These are phyloP conservation scores for Limonium bicolor DNA, from an alignment of 148 eudicot species.

Conservation along the genomic window DNA sequence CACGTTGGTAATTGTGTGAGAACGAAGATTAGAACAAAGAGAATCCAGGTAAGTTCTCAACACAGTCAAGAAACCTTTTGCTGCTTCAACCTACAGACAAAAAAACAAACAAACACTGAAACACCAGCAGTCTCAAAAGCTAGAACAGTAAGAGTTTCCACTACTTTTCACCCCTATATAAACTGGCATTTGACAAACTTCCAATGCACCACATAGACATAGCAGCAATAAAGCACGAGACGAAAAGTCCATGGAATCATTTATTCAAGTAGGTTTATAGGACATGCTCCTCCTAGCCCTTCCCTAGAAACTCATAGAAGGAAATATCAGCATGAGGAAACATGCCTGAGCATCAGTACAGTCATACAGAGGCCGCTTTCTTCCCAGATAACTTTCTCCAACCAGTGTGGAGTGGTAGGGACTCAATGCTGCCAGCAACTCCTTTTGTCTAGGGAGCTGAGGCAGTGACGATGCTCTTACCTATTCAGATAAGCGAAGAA, in stretches of 20 bases:
- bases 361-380: conserved; percentile 55
- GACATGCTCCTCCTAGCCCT: no score
- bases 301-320: no score
- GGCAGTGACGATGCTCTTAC: conserved; percentile 69
- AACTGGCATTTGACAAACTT: no score
- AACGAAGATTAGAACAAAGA: conserved; percentile 78
- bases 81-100: conserved; percentile 62
- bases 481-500: conserved; percentile 18
- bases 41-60: conserved; percentile 63
- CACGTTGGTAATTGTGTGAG: conserved; percentile 88
- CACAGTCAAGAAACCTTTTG: conserved; percentile 57
- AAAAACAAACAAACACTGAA: no score
- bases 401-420: conserved; percentile 79
- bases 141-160: no score
- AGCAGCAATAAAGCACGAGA: no score
- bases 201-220: no score
- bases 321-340: conserved; percentile 2
- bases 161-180: no score
- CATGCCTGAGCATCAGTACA: conserved; percentile 78
- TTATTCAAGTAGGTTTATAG: no score
- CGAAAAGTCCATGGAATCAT: no score
- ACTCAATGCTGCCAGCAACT: conserved; percentile 40
- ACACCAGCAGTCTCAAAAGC: no score
- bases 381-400: conserved; percentile 80
- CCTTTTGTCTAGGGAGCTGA: conserved; percentile 47